These are phyloP conservation scores for Lasiodiplodia hormozganensis DNA, from an alignment of 2,329 filamentous ascomycete genomes.

Conservation along the genomic window DNA sequence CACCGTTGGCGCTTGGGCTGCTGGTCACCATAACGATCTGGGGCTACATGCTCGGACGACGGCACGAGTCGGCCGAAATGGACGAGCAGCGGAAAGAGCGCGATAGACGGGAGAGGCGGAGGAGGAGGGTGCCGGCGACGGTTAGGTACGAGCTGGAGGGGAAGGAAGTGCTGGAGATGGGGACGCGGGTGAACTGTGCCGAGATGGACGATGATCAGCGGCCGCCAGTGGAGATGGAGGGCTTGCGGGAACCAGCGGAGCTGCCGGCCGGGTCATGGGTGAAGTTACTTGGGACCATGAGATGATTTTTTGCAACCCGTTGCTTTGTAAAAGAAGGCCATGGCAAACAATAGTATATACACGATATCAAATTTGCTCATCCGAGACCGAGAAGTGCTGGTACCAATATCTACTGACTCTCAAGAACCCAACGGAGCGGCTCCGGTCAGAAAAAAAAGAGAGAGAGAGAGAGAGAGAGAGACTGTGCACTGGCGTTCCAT, in stretches of 20 bases:
- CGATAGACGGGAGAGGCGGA: neutral
- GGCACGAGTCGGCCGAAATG: neutral
- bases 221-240: neutral
- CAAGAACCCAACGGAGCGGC: no score
- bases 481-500: no score
- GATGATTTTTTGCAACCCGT: neutral
- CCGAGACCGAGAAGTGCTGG: no score
- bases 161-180: neutral
- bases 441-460: no score
- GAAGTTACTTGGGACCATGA: neutral
- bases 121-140: neutral
- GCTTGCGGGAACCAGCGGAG: neutral
- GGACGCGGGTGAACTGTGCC: neutral
- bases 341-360: no score
- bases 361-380: no score
- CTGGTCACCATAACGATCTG: neutral
- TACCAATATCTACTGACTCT: no score
- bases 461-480: no score
- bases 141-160: neutral
- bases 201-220: neutral
- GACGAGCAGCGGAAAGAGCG: neutral
- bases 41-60: neutral
- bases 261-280: neutral
- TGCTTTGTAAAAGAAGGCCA: no score
- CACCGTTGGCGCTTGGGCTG: neutral